Evolutionary conservation across 345 rosid genomes (phyloP), one percentile per base, ranked within the genome.

Genomic region (Durio zibethinus): DNA sequence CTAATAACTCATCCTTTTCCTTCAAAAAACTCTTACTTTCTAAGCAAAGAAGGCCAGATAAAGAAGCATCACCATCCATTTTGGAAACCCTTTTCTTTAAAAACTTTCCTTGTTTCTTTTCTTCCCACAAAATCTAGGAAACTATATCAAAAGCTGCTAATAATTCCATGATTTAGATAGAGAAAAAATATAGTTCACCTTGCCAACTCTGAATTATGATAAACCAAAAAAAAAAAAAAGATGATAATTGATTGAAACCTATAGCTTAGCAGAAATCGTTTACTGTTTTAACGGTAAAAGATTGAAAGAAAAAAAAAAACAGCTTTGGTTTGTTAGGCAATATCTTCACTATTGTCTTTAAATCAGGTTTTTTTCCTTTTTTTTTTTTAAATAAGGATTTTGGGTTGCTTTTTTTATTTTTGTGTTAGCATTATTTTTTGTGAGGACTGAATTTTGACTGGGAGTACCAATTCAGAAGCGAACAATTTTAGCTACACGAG

Each of bases 21-120:
- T 36, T 75, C 64, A 77, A 60, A 68, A 61, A 76, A n/a, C 45
- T 36, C 68, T 79, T 79, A 60, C 54, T 82, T 80, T 84, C 91
- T 70, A 68, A 78, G 74, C 86, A 80, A 27, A 82, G 85, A 67
- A 87, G 82, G 62, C 81, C 80, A 36, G 81, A 74, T 68, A 59
- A 42, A 45, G 83, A 80, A 65, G 64, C 76, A 40, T 68, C 80
- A 23, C 64, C 80, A 3, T 80, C 82, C 87, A 82, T 86, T 48
- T 69, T 35, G 4, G 20, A 69, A 47, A 25, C 12, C 36, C 20
- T 47, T n/a, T 45, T 29, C 74, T 70, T 27, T 27, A 47, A 7
- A 27, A 27, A 15, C 38, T 29, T 31, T 16, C 43, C 77, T 18
- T 47, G 10, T 25, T 15, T 47, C 56, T 23, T 29, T 12, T 40